phyloP scores from a whole-genome alignment of 2,329 filamentous ascomycete genomes.

The Lizonia empirigonia region DNA sequence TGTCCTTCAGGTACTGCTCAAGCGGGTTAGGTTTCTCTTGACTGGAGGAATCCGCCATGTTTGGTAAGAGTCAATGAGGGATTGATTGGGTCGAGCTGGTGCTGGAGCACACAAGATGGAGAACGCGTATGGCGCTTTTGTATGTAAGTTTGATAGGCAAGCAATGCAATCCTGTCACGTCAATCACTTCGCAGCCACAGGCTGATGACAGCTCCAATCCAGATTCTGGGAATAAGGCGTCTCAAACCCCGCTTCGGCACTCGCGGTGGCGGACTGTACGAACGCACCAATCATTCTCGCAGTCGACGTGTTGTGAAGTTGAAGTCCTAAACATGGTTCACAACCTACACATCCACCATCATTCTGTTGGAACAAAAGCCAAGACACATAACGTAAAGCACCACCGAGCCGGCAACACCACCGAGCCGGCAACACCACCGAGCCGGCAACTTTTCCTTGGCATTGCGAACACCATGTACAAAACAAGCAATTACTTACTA shows the following conservation, averaged over 20 bases:
- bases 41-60: slow-evolving; percentile 19
- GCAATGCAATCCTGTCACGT: not conserved
- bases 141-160: not conserved
- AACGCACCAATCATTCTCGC: not conserved
- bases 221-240: not conserved
- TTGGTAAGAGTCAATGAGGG: not conserved
- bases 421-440: no score
- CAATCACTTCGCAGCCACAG: slow-evolving; percentile 2
- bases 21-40: slow-evolving; percentile 16
- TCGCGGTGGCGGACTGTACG: not conserved
- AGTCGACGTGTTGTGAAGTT: not conserved
- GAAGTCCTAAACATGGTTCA: not conserved
- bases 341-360: not conserved
- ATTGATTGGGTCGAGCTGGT: not conserved
- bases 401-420: slow-evolving; percentile 21
- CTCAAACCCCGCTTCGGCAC: slow-evolving; percentile 8
- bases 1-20: slow-evolving; percentile 23
- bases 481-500: no score
- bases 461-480: no score
- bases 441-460: no score
- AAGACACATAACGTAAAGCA: not conserved
- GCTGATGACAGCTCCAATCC: slow-evolving; percentile 3
- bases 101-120: not conserved
- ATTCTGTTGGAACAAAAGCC: not conserved
- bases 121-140: not conserved